These are phyloP conservation scores for Phytophthora lateralis DNA, from an alignment of 352 stramenopile genomes.

Conservation along the genomic window DNA sequence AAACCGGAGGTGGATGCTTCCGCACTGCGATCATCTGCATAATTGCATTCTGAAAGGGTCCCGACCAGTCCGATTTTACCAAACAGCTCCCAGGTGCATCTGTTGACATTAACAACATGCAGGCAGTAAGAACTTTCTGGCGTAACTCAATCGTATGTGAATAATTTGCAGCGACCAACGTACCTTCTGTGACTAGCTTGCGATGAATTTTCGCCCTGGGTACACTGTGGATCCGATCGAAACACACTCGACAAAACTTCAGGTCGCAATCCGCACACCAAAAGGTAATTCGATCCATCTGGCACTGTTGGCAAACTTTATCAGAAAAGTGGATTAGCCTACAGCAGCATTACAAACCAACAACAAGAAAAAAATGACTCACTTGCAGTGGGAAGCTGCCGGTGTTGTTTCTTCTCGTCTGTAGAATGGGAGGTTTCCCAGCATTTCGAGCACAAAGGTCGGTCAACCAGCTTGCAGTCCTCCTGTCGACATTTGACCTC, in stretches of 20 bases:
- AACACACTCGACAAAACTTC: conserved; percentile 68
- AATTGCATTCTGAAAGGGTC: conserved; percentile 47
- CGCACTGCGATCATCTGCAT: conserved; percentile 36
- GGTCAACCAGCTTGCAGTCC: conserved; percentile 14
- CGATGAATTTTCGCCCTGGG: conserved; percentile 36
- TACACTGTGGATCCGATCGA: conserved; percentile 53
- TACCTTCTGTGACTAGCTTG: conserved; percentile 52
- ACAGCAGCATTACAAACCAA: neutral
- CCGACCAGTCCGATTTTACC: conserved; percentile 48
- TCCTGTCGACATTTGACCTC: conserved; percentile 32
- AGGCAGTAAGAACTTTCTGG: neutral
- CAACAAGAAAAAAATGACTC: conserved; percentile 7
- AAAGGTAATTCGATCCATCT: conserved; percentile 42
- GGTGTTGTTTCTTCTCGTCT: conserved; percentile 24
- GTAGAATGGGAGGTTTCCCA: conserved; percentile 30
- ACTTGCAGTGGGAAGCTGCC: conserved; percentile 35
- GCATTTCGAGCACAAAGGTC: conserved; percentile 29
- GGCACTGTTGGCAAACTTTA: conserved; percentile 69
- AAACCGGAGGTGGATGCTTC: conserved; percentile 7
- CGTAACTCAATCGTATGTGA: neutral
- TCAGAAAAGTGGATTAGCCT: neutral
- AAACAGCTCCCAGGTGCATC: conserved; percentile 50
- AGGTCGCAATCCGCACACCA: conserved; percentile 71
- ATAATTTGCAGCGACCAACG: neutral
- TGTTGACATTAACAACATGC: conserved; percentile 15